Evolutionary conservation across 2,329 filamentous ascomycete genomes (phyloP).

Genomic region (Diaporthe sp.): DNA sequence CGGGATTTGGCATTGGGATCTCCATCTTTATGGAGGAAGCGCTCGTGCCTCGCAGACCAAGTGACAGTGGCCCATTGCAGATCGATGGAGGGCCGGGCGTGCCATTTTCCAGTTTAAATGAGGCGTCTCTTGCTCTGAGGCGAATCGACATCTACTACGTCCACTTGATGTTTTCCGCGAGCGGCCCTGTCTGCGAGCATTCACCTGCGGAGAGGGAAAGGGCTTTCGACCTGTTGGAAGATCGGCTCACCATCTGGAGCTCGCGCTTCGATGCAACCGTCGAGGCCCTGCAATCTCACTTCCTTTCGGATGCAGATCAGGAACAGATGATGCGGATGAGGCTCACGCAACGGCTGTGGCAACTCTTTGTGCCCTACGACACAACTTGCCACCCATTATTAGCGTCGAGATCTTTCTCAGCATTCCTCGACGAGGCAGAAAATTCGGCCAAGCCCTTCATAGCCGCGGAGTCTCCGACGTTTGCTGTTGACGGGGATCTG

Average conservation of each 20-base stretch:
- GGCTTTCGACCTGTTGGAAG: not conserved
- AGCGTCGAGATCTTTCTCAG: not conserved
- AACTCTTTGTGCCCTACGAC: conserved; percentile 2
- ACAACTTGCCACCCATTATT: not conserved
- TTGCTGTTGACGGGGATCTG: conserved; percentile 3
- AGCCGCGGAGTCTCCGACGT: not conserved
- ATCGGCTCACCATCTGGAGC: conserved; percentile 1
- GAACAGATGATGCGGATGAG: not conserved
- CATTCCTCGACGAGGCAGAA: not conserved
- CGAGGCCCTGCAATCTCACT: not conserved
- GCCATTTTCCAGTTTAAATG: not conserved
- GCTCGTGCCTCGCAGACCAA: not conserved
- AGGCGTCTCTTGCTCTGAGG: not conserved
- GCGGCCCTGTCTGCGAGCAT: not conserved
- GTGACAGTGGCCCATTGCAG: not conserved
- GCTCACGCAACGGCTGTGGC: not conserved
- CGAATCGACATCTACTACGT: not conserved
- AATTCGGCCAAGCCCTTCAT: not conserved
- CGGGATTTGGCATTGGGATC: not conserved
- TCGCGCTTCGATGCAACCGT: not conserved
- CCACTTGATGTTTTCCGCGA: not conserved
- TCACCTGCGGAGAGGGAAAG: not conserved
- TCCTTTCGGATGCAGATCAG: not conserved
- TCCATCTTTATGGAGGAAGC: conserved; percentile 3
- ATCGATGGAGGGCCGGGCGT: not conserved